phyloP scores from a whole-genome alignment of 75 land plant species.

The Pinus albicaulis region DNA sequence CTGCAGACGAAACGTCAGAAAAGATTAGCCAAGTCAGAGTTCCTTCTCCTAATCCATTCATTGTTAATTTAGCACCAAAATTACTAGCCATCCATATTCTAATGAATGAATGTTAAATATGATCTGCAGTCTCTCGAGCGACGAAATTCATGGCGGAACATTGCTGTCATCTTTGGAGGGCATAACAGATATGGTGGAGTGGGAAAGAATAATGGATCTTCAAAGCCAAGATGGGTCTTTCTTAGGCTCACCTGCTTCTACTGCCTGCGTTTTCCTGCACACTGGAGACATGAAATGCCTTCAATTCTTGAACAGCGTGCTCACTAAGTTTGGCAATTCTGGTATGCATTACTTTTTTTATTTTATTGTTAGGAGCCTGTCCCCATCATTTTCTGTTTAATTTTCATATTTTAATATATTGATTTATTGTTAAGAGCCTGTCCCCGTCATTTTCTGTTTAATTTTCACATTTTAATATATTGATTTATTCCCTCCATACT shows the following conservation, averaged over 20 bases:
- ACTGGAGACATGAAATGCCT: conserved; percentile 77
- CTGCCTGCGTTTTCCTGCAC: conserved; percentile 84
- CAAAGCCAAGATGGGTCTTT: conserved; percentile 85
- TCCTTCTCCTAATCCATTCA: too few species aligned
- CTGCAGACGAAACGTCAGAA: too few species aligned
- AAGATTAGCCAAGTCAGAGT: too few species aligned
- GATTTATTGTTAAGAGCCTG: neutral
- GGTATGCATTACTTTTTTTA: conserved; percentile 7
- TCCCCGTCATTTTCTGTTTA: neutral
- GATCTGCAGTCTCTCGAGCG: conserved; percentile 61
- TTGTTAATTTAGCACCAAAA: too few species aligned
- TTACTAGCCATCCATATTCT: too few species aligned
- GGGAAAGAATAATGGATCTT: conserved; percentile 76
- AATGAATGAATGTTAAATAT: too few species aligned
- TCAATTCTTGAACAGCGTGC: conserved; percentile 40
- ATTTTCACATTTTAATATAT: neutral
- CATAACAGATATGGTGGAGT: conserved; percentile 60
- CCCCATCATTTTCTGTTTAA: too few species aligned
- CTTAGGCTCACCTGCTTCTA: conserved; percentile 85
- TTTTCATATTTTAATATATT: too few species aligned
- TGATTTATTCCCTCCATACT: neutral
- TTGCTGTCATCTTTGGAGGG: conserved; percentile 88
- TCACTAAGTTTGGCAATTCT: conserved; percentile 62
- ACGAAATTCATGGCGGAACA: conserved; percentile 75
- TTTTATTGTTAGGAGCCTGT: too few species aligned